These are phyloP conservation scores for Cyphellophora attinorum DNA, from an alignment of 2,329 filamentous ascomycete genomes.

Conservation along the genomic window DNA sequence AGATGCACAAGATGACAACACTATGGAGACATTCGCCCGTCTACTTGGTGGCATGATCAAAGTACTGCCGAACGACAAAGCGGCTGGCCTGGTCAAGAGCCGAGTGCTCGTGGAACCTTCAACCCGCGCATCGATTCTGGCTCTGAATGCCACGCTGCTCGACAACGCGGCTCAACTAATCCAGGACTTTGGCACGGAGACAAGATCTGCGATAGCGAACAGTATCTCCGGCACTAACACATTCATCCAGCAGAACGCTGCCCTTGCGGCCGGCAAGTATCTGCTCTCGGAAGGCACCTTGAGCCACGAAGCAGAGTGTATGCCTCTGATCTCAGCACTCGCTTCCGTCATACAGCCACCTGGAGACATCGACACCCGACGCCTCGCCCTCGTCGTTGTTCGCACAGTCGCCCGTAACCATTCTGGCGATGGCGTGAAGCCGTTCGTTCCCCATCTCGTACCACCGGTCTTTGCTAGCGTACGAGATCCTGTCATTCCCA, in stretches of 20 bases:
- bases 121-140: conserved; percentile 69
- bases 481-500: conserved; percentile 81
- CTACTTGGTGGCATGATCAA: conserved; percentile 83
- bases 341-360: conserved; percentile 68
- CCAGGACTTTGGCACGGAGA: conserved; percentile 60
- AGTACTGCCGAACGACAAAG: conserved; percentile 66
- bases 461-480: conserved; percentile 82
- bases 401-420: conserved; percentile 75
- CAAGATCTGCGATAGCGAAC: conserved; percentile 66
- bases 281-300: conserved; percentile 24
- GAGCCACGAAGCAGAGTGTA: conserved; percentile 57
- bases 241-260: conserved; percentile 52
- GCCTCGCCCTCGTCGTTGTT: conserved; percentile 75
- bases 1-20: conserved; percentile 48
- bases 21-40: conserved; percentile 83
- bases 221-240: conserved; percentile 69
- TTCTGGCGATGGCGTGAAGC: conserved; percentile 62
- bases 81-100: conserved; percentile 52
- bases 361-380: conserved; percentile 69
- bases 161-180: conserved; percentile 67
- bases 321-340: conserved; percentile 70
- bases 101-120: conserved; percentile 71
- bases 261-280: conserved; percentile 17
- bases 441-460: conserved; percentile 61
- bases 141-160: conserved; percentile 77